phyloP scores from a whole-genome alignment of 345 rosid species.

The Raphanus sativus region DNA sequence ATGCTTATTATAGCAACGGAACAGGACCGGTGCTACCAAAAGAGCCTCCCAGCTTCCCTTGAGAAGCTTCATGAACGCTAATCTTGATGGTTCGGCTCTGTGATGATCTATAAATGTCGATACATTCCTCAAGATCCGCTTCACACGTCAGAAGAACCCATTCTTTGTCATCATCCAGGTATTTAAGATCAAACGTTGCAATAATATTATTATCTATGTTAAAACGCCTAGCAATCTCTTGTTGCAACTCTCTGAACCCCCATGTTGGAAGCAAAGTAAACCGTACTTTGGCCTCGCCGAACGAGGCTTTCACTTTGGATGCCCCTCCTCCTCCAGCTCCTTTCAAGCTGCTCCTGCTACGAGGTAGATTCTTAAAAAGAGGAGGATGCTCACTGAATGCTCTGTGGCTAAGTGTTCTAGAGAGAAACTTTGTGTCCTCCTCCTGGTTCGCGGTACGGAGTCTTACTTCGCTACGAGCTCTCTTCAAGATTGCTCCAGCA shows the following conservation, averaged over 20 bases:
- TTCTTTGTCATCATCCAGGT: constrained; percentile 68
- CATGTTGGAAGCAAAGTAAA: constrained; percentile 55
- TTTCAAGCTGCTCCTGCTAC: constrained; percentile 28
- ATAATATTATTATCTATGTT: constrained; percentile 38
- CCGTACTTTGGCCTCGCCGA: constrained; percentile 65
- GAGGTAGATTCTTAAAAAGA: constrained; percentile 40
- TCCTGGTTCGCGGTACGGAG: constrained; percentile 51
- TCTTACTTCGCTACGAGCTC: constrained; percentile 64
- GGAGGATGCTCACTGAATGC: constrained; percentile 49
- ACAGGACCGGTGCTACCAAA: constrained; percentile 37
- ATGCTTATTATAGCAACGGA: constrained; percentile 32
- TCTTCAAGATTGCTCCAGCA: constrained; percentile 48
- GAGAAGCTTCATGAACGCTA: constrained; percentile 46
- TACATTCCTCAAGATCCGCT: constrained; percentile 86
- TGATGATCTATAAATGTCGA: constrained; percentile 59
- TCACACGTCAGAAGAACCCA: constrained; percentile 81
- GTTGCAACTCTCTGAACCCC: constrained; percentile 53
- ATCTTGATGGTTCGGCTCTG: constrained; percentile 53
- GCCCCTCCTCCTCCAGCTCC: constrained; percentile 24
- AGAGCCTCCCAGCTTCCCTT: constrained; percentile 40
- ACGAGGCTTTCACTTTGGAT: constrained; percentile 63
- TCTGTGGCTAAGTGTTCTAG: constrained; percentile 69
- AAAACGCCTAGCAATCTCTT: constrained; percentile 61
- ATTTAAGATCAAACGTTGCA: constrained; percentile 52
- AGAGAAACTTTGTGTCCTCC: constrained; percentile 48